phyloP scores from a whole-genome alignment of 768 basidiomycete species.

The Pisolithus albus region DNA sequence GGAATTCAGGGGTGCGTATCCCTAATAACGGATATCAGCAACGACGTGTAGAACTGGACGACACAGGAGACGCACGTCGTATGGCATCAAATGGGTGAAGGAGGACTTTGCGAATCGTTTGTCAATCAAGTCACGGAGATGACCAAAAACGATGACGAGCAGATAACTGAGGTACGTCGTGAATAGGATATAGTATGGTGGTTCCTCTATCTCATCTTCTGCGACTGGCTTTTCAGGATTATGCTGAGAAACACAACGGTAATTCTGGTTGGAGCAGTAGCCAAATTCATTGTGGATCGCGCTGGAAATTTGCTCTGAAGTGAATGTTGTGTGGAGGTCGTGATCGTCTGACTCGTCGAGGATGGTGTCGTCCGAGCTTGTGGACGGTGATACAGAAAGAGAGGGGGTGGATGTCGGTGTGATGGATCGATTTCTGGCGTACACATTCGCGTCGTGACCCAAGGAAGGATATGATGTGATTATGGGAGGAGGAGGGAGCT shows the following conservation, averaged over 20 bases:
- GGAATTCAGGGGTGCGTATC: conserved; percentile 92
- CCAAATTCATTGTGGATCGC: conserved; percentile 90
- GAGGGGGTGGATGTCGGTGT: conserved; percentile 63
- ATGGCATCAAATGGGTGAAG: conserved; percentile 79
- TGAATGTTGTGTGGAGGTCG: conserved; percentile 59
- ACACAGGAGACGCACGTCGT: conserved; percentile 50
- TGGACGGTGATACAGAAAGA: conserved; percentile 65
- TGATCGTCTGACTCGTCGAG: conserved; percentile 49
- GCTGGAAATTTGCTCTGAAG: conserved; percentile 70
- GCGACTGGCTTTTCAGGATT: conserved; percentile 38
- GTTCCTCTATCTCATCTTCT: conserved; percentile 66
- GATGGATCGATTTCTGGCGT: conserved; percentile 43
- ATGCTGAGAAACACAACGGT: conserved; percentile 61
- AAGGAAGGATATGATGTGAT: conserved; percentile 57
- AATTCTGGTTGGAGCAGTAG: conserved; percentile 73
- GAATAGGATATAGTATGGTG: conserved; percentile 87
- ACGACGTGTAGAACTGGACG: neutral
- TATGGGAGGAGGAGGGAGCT: conserved; percentile 36
- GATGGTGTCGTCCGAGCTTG: conserved; percentile 65
- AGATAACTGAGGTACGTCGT: conserved; percentile 93
- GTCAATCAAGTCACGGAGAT: conserved; percentile 91
- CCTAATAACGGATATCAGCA: conserved; percentile 47
- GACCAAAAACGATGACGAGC: conserved; percentile 85
- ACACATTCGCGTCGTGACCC: conserved; percentile 59
- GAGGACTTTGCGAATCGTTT: conserved; percentile 65